Evolutionary conservation across 2,329 filamentous ascomycete genomes (phyloP), one percentile per base, ranked within the genome.

Genomic region (Xylariomycetidae sp.): DNA sequence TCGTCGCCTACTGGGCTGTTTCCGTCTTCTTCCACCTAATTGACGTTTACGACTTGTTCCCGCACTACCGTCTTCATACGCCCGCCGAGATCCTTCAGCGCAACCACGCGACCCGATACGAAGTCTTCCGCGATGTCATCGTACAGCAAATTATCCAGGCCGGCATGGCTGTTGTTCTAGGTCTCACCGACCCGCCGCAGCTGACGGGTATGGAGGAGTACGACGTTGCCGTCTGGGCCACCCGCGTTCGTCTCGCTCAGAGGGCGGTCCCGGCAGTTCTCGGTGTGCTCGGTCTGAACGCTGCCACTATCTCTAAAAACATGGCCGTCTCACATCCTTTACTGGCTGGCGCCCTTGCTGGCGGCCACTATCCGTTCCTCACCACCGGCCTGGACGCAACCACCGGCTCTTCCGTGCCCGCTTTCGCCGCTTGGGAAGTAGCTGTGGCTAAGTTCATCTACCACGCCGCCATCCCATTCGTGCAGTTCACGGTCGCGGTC

Each of bases 91-190:
- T 96, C 43, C 58, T 80, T 22, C 85, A 86, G 60, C 78, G 89
- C 50, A 95, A 95, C 61, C 86, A 86, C 53, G 90, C 87, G 33
- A 76, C 84, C 29, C 78, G 87, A 42, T 85, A 76, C 64, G 82
- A 95, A 52, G 88, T 95, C 4, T 77, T 90, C 43, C 81, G 85
- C 58, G 90, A 96, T 67, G 90, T 96, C 47, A 65, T 96, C 35
- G 57, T 96, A 38, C 90, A 98, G 63, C 92, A 98, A 57, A 59
- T 90, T 40, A 85, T 98, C 30, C 92, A 98, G 66, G 83, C 86
- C 16, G 60, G 72, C 13, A 81, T 85, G 25, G 82, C 83, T 24
- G 59, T 80, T 34, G 59, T 75, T 4, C 63, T 96, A 25, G 76
- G 78, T 4, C 63, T 80, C 46, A 79, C 82, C 14, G 92, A 96